These are phyloP conservation scores for Suillus alpinus DNA, from an alignment of 768 basidiomycete species.

Conservation along the genomic window DNA sequence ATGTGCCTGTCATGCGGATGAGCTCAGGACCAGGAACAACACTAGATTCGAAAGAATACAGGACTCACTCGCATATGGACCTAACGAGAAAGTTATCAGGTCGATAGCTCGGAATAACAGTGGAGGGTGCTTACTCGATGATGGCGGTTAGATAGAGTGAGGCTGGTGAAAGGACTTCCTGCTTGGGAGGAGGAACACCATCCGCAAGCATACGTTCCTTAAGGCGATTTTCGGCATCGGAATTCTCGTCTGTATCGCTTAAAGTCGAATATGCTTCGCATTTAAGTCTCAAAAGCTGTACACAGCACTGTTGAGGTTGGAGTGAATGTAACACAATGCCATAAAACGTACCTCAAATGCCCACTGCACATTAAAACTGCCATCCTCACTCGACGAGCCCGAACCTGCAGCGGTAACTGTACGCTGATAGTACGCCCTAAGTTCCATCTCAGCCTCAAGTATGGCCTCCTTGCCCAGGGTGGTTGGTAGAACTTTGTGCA, in stretches of 20 bases:
- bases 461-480: conserved; percentile 88
- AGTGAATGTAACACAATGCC: background rate
- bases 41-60: background rate
- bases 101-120: conserved; percentile 18
- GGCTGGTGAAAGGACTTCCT: conserved; percentile 70
- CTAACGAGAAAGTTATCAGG: conserved; percentile 39
- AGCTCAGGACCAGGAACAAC: conserved; percentile 8
- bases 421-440: conserved; percentile 86
- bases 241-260: conserved; percentile 77
- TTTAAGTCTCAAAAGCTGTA: conserved; percentile 74
- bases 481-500: conserved; percentile 73
- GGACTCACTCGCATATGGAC: conserved; percentile 82
- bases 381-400: conserved; percentile 41
- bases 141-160: conserved; percentile 90
- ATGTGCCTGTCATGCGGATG: conserved; percentile 58
- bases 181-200: conserved; percentile 50
- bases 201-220: conserved; percentile 57
- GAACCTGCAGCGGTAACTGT: conserved; percentile 41
- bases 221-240: conserved; percentile 57
- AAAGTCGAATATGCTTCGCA: conserved; percentile 87
- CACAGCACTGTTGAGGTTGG: conserved; percentile 1
- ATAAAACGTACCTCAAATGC: conserved; percentile 60
- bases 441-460: conserved; percentile 88
- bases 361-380: conserved; percentile 69
- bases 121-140: conserved; percentile 68